Evolutionary conservation across 306 rosid species (phyloP), one percentile per base, ranked within the genome.

Genomic region (Medicago ruthenica): DNA sequence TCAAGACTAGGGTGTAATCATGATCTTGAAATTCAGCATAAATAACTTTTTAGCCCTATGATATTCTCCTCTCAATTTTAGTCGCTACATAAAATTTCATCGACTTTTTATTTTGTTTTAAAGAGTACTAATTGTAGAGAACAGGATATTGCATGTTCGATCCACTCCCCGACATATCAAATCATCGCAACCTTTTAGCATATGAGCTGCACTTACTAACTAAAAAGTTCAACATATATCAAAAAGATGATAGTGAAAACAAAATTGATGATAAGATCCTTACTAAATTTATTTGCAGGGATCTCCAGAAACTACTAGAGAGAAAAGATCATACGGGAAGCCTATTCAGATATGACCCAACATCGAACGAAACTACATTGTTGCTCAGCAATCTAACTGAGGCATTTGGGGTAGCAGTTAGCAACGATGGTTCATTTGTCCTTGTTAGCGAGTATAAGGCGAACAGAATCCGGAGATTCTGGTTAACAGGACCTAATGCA

Each of bases 341-440:
- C 20, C 70, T 83, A 34, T 54, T 78, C 16, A 78, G 74, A 31
- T 79, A 72, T 13, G 82, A 81, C 41, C 79, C 83, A 8, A 4
- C 6, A 1, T 74, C 82, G 3, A 24, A 73, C 12, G 45, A 83
- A 67, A 70, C 71, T 5, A 47, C 75, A 15, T 77, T 75, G 37
- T 73, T 83, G 76, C 47, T 74, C 9, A 55, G 16, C 15, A 8
- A 66, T 40, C 79, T 85, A 15, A 40, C 83, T 2, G 16, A 71
- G 21, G 59, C 88, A 39, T 9, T 64, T 7, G 85, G 88, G 58
- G 85, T 81, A 15, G 85, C 85, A 20, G 76, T 75, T 9, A 81
- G 85, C 47, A 11, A 18, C 60, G 48, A 74, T 42, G 73, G 83
- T n/a, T 57, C 83, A 9, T 81, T 74, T 58, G 69, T 76, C 58